Conservation (phyloP, 352 stramenopile genomes). For the Phytopythium vexans region DNA sequence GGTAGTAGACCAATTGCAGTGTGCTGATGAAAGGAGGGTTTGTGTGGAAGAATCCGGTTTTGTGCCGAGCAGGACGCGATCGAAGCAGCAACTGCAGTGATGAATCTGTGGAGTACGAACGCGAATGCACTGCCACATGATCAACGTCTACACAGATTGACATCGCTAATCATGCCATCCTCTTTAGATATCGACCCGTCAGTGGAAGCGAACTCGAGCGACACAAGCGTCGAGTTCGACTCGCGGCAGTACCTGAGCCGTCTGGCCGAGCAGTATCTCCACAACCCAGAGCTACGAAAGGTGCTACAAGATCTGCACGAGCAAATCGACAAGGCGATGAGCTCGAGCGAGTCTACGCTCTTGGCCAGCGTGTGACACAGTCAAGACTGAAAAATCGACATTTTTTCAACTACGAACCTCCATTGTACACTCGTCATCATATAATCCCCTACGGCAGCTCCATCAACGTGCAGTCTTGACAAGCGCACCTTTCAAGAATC, state of each 20-base stretch:
- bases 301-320: conserved; percentile 36
- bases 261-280: conserved; percentile 27
- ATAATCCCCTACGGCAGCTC: too few relatives aligned
- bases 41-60: conserved; percentile 23
- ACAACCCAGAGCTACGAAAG: conserved; percentile 25
- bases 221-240: conserved; percentile 1
- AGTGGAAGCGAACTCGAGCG: conserved; percentile 19
- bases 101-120: conserved; percentile 39
- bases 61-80: conserved; percentile 17
- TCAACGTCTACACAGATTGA: neutral
- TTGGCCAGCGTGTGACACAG: too few relatives aligned
- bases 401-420: too few relatives aligned
- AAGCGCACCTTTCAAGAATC: conserved; percentile 17
- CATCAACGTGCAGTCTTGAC: too few relatives aligned
- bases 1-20: neutral
- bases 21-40: neutral
- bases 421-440: too few relatives aligned
- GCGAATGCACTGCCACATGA: neutral
- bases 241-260: conserved; percentile 11
- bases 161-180: neutral
- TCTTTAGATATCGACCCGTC: conserved; percentile 35
- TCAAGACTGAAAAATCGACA: too few relatives aligned
- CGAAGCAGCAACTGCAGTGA: conserved; percentile 30
- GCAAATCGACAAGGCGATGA: conserved; percentile 16
- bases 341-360: too few relatives aligned